A percentile compares a stretch with the other conserved stretches of the same genome.
Evolutionary conservation across 768 basidiomycete species (phyloP).

Genomic region (Tremella fuciformis): DNA sequence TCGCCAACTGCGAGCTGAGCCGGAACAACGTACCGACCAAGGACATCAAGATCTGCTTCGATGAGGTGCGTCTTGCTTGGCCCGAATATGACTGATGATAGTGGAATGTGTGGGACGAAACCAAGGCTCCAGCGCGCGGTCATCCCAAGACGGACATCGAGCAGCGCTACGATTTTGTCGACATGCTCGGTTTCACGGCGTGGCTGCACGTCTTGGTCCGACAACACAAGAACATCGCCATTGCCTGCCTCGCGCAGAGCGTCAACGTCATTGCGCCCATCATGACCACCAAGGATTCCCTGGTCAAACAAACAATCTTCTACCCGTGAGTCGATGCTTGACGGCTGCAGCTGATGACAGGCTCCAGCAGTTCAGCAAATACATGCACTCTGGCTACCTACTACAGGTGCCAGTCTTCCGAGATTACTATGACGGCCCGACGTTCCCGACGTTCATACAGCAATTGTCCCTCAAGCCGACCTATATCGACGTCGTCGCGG

Average conservation of each 20-base stretch:
- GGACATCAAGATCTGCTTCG: constrained; percentile 55
- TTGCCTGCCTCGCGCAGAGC: constrained; percentile 63
- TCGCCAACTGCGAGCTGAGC: constrained; percentile 52
- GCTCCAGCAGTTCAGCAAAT: constrained; percentile 58
- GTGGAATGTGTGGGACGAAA: constrained; percentile 58
- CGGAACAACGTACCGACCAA: constrained; percentile 17
- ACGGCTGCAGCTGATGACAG: neutral
- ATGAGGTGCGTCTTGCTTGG: constrained; percentile 51
- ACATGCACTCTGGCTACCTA: constrained; percentile 55
- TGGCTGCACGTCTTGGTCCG: constrained; percentile 64
- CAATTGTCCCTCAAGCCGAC: constrained; percentile 7
- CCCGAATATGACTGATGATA: neutral
- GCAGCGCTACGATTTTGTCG: constrained; percentile 59
- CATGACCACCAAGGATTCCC: neutral
- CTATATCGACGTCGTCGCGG: neutral
- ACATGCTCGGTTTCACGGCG: constrained; percentile 59
- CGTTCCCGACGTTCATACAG: constrained; percentile 9
- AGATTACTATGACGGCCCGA: constrained; percentile 13
- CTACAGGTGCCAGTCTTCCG: constrained; percentile 8
- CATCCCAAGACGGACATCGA: constrained; percentile 48
- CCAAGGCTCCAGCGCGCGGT: constrained; percentile 56
- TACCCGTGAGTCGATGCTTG: neutral
- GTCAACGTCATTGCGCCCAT: constrained; percentile 37
- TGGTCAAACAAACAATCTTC: constrained; percentile 13
- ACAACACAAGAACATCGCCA: constrained; percentile 60